Base-by-base conservation (phyloP, 1,284 basidiomycete genomes). In the Phlebopus sp. region DNA sequence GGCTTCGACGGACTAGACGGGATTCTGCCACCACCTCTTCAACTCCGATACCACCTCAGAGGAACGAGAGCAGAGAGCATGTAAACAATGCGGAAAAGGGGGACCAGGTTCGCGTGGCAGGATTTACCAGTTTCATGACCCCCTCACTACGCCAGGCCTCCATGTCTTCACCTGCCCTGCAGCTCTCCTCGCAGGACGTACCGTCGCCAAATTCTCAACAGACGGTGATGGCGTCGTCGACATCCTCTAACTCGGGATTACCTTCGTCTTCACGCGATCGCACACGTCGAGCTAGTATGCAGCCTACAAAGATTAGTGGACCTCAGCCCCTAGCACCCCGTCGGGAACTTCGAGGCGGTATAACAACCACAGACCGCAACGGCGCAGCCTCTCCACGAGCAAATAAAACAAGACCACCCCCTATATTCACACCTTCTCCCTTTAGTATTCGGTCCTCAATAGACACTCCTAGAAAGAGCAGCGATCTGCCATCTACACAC, bases 81-180 rank as follows among this genome's bases (percentile, higher is more conserved):
- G 65, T 59, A 52, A 64, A 66, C 62, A 59, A 59, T 61, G 68
- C 49, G 69, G 66, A 66, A 42, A 58, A 66, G 44, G 61, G 63
- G 52, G 66, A 67, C 53, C 68, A 67, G 52, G 67, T 67, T 56
- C 74, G 75, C 57, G 67, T 69, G 52, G 76, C 77, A 48, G 82
- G 79, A 45, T 73, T 73, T 59, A 74, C 78, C 46, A 75, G 71
- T 59, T 86, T 78, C 69, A 68, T 75, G 55, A 74, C 79, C 42
- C 85, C 84, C 44, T 84, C 82, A 44, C 65, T 86, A 52, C 76
- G 80, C 49, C 76, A 77, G 54, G 85, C 77, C 44, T 85, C 85
- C 43, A 75, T 83, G 71, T 88, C 86, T 52, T 86, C 85, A 21
- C 85, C 85, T 48, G 74, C 81, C 23, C 65, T 88, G 45, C 80